Evolutionary conservation across 352 stramenopile genomes (phyloP).

Genomic region (Pythium pyrilobum): DNA sequence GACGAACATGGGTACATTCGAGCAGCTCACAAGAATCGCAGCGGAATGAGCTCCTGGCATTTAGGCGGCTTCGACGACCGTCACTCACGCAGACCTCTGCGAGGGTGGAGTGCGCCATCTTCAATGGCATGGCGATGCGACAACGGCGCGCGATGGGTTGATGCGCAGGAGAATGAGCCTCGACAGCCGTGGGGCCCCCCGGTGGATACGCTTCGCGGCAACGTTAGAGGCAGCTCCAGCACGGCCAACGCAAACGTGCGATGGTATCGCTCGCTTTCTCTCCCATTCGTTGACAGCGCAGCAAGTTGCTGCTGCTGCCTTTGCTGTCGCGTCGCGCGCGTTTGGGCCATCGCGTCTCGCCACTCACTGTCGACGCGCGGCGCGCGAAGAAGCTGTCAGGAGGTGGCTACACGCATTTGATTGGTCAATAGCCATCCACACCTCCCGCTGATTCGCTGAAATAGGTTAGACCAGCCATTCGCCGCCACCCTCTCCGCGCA

Average conservation of each 20-base stretch:
- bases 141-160: neutral
- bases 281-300: no score
- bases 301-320: no score
- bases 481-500: neutral
- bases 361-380: neutral
- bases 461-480: neutral
- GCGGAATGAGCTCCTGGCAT: slow-evolving; percentile 9
- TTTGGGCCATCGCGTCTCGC: neutral
- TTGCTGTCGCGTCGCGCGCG: neutral
- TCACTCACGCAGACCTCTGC: neutral
- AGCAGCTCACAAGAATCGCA: neutral
- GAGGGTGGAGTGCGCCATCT: neutral
- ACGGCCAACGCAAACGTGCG: no score
- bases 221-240: no score
- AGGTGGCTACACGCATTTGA: neutral
- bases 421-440: neutral
- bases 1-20: slow-evolving; percentile 8
- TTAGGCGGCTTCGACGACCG: neutral
- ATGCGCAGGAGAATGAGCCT: no score
- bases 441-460: neutral
- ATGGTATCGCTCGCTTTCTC: no score
- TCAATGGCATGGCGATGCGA: neutral
- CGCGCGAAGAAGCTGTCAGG: neutral
- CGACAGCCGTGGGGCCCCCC: no score
- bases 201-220: no score